phyloP scores from a whole-genome alignment of 768 basidiomycete species.

The Tylopilus balloui region DNA sequence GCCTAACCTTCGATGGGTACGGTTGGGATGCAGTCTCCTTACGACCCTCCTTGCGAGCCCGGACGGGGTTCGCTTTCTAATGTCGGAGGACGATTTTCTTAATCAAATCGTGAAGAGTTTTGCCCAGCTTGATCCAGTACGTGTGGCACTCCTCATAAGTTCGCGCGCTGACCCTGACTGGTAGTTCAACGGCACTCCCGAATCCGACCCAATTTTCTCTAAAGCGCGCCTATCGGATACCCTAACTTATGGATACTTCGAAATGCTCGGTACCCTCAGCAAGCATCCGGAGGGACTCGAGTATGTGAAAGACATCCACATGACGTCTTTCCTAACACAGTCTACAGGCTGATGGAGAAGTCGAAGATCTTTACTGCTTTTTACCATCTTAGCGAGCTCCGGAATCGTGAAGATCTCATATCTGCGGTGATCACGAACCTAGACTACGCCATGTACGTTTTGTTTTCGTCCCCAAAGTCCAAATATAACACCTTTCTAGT shows the following conservation, averaged over 20 bases:
- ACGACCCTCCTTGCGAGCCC: conserved; percentile 76
- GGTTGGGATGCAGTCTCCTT: conserved; percentile 76
- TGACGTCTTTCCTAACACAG: conserved; percentile 1
- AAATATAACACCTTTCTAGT: conserved; percentile 38
- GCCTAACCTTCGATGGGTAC: conserved; percentile 82
- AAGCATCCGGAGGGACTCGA: conserved; percentile 85
- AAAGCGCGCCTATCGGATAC: conserved; percentile 77
- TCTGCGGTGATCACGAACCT: conserved; percentile 87
- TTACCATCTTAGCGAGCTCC: conserved; percentile 89
- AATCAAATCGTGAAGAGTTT: conserved; percentile 82
- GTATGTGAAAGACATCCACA: conserved; percentile 41
- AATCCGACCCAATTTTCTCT: conserved; percentile 80
- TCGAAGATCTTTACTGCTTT: conserved; percentile 93
- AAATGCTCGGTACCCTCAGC: conserved; percentile 91
- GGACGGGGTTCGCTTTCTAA: conserved; percentile 81
- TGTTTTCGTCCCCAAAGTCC: neutral
- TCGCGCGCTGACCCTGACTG: neutral
- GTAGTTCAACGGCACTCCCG: conserved; percentile 69
- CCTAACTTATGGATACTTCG: conserved; percentile 87
- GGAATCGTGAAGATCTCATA: conserved; percentile 88
- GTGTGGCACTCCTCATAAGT: conserved; percentile 18
- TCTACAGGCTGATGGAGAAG: conserved; percentile 74
- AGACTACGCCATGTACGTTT: conserved; percentile 80
- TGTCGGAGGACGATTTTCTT: conserved; percentile 79
- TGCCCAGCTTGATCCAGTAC: conserved; percentile 87